Conservation (phyloP, 768 basidiomycete genomes). For the Pholiota molesta region DNA sequence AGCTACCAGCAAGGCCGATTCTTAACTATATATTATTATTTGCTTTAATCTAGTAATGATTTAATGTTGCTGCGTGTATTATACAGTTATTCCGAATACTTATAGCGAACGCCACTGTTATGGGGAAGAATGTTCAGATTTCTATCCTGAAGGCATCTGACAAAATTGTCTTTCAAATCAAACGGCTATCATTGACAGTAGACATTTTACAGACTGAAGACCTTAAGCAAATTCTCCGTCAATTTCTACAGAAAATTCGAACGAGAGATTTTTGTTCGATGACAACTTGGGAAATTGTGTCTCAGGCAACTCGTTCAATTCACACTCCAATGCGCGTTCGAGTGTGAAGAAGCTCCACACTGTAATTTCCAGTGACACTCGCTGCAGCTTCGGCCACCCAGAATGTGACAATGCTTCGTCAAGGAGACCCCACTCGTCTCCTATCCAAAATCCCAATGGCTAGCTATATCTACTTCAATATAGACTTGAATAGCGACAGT, state of each 20-base stretch:
- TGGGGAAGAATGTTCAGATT: too few relatives aligned
- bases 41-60: neutral
- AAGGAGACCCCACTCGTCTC: slow-evolving; percentile 9
- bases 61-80: neutral
- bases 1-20: neutral
- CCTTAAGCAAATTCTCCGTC: too few relatives aligned
- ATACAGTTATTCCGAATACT: too few relatives aligned
- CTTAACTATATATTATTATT: neutral
- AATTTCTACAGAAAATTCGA: neutral
- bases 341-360: neutral
- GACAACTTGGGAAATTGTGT: slow-evolving; percentile 5
- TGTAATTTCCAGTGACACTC: slow-evolving; percentile 10
- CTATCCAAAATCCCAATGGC: neutral
- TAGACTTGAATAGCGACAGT: neutral
- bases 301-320: slow-evolving; percentile 5
- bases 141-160: too few relatives aligned
- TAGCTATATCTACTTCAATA: neutral
- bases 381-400: slow-evolving; percentile 11
- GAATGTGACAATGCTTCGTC: slow-evolving; percentile 3
- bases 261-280: neutral
- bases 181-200: too few relatives aligned
- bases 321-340: neutral
- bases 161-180: too few relatives aligned
- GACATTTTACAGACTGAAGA: too few relatives aligned
- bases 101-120: too few relatives aligned